A percentile compares a stretch with the other conserved stretches of the same genome.
These are phyloP conservation scores for Lecanicillium sp. DNA, from an alignment of 2,329 filamentous ascomycete genomes.

Conservation along the genomic window DNA sequence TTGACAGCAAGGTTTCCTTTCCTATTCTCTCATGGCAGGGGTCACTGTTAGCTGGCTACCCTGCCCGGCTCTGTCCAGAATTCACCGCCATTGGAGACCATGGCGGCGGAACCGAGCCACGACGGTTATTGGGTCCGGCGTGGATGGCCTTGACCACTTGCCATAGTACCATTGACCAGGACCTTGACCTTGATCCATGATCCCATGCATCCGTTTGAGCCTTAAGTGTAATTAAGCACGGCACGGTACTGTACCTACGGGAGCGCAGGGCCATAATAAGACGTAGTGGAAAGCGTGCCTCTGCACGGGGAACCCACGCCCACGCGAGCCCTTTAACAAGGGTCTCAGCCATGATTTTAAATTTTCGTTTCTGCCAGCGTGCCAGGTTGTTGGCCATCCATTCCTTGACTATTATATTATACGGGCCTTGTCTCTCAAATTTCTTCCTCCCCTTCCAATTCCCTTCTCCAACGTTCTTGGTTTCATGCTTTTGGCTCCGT, in stretches of 20 bases:
- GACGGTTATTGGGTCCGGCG: no score
- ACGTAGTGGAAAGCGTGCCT: no score
- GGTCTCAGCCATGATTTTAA: background rate
- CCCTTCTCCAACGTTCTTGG: background rate
- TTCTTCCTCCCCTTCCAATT: conserved; percentile 1
- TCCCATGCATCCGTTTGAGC: no score
- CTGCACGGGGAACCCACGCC: conserved; percentile 1
- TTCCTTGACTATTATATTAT: background rate
- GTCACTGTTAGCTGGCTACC: background rate
- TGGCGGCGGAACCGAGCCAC: conserved; percentile 5
- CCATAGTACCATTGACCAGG: conserved; percentile 1
- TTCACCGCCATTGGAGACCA: conserved; percentile 7
- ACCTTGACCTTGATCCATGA: conserved; percentile 1
- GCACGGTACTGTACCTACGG: no score
- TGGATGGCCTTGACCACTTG: background rate
- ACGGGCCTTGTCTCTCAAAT: conserved; percentile 1
- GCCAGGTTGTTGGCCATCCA: conserved; percentile 1
- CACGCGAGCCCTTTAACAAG: conserved; percentile 6
- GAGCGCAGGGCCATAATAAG: no score
- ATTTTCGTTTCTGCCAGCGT: conserved; percentile 1
- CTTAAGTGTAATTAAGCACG: no score
- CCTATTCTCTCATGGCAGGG: conserved; percentile 3
- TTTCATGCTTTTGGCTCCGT: background rate
- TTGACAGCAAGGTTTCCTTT: background rate
- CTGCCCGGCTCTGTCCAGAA: background rate